Base-by-base conservation (phyloP, 2,329 filamentous ascomycete species). In the Hypoxylon sp. region DNA sequence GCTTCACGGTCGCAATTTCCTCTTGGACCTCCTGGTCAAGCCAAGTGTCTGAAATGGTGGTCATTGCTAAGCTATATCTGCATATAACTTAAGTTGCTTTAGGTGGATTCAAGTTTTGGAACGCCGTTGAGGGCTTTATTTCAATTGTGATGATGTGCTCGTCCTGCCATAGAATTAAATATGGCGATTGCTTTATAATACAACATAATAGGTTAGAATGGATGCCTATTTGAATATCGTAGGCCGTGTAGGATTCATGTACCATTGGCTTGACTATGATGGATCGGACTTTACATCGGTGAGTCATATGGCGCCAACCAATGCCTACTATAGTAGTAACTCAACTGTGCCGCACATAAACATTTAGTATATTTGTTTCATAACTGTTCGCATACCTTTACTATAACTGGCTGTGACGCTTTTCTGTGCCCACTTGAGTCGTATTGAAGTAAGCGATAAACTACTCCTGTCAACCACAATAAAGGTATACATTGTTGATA, bases 21-120 rank as follows among this genome's bases (percentile, higher is more conserved):
- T 62, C 39, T 48, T 22, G 39, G 29, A 62, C 39, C 50, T 62
- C 39, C 33, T 55, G 11, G 13, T 62, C 42, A 24, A 37, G 55
- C 58, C 50, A 62, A 2, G 19, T 42, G 14, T 55, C 24, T 31
- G 58, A 44, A 44, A 63, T 63, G 22, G 26, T 42, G 46, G 29
- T 6, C 31, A 37, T 37, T 17, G 14, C 17, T 9, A 53, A 11
- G 17, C 17, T n/a, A 6, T 17, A 31, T 0, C n/a, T 13, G 10
- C 17, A n/a, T 44, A n/a, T 39, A 39, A 11, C 5, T 42, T 17
- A 6, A 37, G 14, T 14, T n/a, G 14, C 4, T 42, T 9, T 4
- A 13, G n/a, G n/a, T n/a, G n/a, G n/a, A 17, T 17, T 17, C 17
- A 44, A 17, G 5, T n/a, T 22, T 8, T 9, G 3, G 4, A 9